Percentiles rank a stretch among this genome's conserved stretches.
These are phyloP conservation scores for Neurospora sp. DNA, from an alignment of 495 filamentous ascomycete genomes.

Conservation along the genomic window DNA sequence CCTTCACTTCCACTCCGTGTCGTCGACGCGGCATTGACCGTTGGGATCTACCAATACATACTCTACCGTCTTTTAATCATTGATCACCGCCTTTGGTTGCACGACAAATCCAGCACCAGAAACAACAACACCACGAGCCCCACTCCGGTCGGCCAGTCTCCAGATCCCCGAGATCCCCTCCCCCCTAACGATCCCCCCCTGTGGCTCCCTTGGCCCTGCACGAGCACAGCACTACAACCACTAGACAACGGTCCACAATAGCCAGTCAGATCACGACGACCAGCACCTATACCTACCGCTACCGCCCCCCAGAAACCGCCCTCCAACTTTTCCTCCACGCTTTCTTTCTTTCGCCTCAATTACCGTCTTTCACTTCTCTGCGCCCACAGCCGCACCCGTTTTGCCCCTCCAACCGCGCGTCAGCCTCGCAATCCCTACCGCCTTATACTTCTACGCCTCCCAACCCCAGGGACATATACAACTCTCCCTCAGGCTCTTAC, in stretches of 20 bases:
- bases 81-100: background rate
- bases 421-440: slow-evolving; percentile 2
- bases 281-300: background rate
- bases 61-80: background rate
- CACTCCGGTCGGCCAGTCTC: background rate
- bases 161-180: background rate
- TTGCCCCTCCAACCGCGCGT: background rate
- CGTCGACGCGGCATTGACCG: background rate
- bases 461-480: slow-evolving; percentile 7
- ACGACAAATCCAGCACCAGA: background rate
- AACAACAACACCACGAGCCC: background rate
- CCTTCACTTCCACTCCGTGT: background rate
- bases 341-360: background rate
- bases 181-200: background rate
- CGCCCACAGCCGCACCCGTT: slow-evolving; percentile 1
- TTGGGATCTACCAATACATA: background rate
- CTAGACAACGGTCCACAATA: background rate
- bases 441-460: slow-evolving; percentile 18
- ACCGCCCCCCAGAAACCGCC: background rate
- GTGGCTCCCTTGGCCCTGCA: background rate
- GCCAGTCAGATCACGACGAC: background rate
- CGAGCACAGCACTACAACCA: background rate
- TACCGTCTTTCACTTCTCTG: slow-evolving; percentile 2
- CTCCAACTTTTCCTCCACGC: background rate
- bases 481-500: slow-evolving; percentile 4